Conservation (phyloP, 116 monocot species). For the Dioscorea cayenensis region DNA sequence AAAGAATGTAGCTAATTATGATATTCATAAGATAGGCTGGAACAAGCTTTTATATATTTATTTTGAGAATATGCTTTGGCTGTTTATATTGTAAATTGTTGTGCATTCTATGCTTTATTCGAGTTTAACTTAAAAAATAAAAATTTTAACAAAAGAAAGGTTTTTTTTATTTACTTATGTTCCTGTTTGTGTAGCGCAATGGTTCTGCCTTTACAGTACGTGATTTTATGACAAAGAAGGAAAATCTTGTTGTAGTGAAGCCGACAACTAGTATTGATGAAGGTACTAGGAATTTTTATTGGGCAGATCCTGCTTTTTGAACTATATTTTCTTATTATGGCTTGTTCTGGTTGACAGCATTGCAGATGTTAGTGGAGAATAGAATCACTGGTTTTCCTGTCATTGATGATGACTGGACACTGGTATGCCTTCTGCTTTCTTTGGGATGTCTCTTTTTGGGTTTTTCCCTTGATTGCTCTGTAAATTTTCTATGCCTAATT, state of each 20-base stretch:
- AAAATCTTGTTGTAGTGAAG: constrained; percentile 58
- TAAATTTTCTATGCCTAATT: background rate
- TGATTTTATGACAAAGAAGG: constrained; percentile 91
- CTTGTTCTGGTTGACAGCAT: constrained; percentile 38
- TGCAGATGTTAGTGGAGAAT: constrained; percentile 72
- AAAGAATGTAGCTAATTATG: background rate
- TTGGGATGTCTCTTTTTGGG: background rate
- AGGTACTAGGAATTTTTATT: constrained; percentile 31
- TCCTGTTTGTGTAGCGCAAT: constrained; percentile 24
- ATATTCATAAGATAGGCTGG: background rate
- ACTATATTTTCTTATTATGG: background rate
- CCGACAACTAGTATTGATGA: constrained; percentile 67
- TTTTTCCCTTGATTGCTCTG: background rate
- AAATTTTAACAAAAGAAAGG: background rate
- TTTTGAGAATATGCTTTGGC: background rate
- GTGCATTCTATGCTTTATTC: background rate
- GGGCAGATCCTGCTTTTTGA: background rate
- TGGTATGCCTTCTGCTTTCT: constrained; percentile 33
- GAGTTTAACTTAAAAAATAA: background rate
- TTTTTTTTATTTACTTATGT: background rate
- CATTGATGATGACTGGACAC: constrained; percentile 77
- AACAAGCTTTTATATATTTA: background rate
- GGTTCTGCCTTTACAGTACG: constrained; percentile 56
- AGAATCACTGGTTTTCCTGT: constrained; percentile 89
- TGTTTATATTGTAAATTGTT: background rate